Percentiles rank a stretch among this genome's conserved stretches.
phyloP scores from a whole-genome alignment of 2,329 filamentous ascomycete genomes.

The Neophaeococcomyces mojaviensis region DNA sequence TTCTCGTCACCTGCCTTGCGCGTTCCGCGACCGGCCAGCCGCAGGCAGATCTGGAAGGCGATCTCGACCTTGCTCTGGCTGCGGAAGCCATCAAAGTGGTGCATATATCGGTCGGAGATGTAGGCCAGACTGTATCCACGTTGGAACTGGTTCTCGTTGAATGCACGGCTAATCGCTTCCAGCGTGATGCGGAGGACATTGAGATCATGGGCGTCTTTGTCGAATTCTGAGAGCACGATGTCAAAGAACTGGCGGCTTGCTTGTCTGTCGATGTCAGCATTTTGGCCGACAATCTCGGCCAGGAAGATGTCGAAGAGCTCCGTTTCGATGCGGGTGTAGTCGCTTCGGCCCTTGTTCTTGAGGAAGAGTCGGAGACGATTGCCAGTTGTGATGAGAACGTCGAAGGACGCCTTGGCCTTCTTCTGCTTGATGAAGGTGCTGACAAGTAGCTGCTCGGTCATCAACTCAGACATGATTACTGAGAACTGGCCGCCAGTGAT shows the following conservation, averaged over 20 bases:
- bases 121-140: slow-evolving; percentile 29
- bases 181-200: slow-evolving; percentile 27
- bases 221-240: slow-evolving; percentile 27
- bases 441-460: slow-evolving; percentile 27
- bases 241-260: slow-evolving; percentile 28
- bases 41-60: slow-evolving; percentile 30
- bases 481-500: slow-evolving; percentile 31
- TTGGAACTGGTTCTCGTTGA: slow-evolving; percentile 27
- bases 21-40: slow-evolving; percentile 30
- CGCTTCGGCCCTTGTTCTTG: slow-evolving; percentile 26
- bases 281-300: slow-evolving; percentile 31
- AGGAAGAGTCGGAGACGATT: slow-evolving; percentile 20
- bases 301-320: slow-evolving; percentile 32
- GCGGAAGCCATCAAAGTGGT: slow-evolving; percentile 29
- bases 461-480: slow-evolving; percentile 37
- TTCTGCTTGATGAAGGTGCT: slow-evolving; percentile 5
- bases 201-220: slow-evolving; percentile 26
- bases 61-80: slow-evolving; percentile 28
- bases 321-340: slow-evolving; percentile 27
- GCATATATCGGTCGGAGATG: slow-evolving; percentile 30
- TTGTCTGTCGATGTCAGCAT: slow-evolving; percentile 25
- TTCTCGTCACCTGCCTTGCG: slow-evolving; percentile 26
- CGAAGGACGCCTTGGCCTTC: slow-evolving; percentile 17
- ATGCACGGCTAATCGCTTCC: slow-evolving; percentile 26
- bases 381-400: slow-evolving; percentile 27